Conservation (phyloP, 202 grass and related monocot species). For the Setaria viridis region DNA sequence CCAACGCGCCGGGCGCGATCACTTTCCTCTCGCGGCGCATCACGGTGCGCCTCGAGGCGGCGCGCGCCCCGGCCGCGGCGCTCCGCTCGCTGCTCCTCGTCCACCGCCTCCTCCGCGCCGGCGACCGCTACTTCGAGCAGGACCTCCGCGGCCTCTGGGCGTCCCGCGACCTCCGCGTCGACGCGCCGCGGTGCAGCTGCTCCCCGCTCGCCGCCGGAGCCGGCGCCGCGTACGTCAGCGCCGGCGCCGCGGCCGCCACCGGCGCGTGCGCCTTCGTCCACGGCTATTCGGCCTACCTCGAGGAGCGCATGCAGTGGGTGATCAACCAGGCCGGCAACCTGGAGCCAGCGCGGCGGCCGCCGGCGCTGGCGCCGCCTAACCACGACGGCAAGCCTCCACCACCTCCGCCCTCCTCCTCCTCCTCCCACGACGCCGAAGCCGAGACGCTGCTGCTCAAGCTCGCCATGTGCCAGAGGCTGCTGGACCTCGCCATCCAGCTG, state of each 20-base stretch:
- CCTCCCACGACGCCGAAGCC: conserved; percentile 13
- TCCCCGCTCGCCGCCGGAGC: neutral
- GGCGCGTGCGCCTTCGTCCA: conserved; percentile 66
- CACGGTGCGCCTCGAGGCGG: conserved; percentile 62
- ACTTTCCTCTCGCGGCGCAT: conserved; percentile 89
- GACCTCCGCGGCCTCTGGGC: conserved; percentile 76
- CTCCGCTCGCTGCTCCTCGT: conserved; percentile 73
- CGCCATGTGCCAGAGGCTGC: conserved; percentile 75
- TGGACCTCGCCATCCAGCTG: conserved; percentile 80
- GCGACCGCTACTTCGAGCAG: conserved; percentile 92
- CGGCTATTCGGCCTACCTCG: conserved; percentile 75
- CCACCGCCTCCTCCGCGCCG: conserved; percentile 90
- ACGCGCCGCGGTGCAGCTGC: conserved; percentile 53
- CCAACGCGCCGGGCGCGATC: conserved; percentile 86
- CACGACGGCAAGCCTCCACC: neutral
- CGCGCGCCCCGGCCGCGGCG: conserved; percentile 54
- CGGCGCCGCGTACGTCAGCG: conserved; percentile 6
- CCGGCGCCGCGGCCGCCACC: neutral
- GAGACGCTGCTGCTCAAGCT: conserved; percentile 63
- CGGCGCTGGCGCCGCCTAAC: neutral
- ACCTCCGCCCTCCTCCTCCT: neutral
- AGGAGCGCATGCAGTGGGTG: conserved; percentile 88
- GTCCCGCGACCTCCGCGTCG: conserved; percentile 68
- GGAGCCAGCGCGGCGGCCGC: conserved; percentile 50
- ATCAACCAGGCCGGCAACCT: conserved; percentile 88